These are phyloP conservation scores for Aspergillus bombycis DNA, from an alignment of 2,329 filamentous ascomycete genomes.

Conservation along the genomic window DNA sequence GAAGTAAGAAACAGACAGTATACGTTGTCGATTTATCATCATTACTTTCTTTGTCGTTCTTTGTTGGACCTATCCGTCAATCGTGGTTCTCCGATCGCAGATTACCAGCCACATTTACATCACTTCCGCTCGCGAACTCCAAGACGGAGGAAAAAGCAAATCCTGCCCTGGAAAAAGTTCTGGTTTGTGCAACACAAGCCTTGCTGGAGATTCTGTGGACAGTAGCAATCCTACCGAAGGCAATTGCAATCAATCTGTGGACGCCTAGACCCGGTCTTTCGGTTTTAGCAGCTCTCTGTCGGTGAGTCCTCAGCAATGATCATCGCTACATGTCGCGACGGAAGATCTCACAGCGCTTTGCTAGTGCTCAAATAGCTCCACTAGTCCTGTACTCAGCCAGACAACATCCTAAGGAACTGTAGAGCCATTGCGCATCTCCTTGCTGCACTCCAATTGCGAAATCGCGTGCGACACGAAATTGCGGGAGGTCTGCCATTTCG, in stretches of 20 bases:
- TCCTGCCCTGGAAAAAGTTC: neutral
- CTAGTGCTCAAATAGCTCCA: neutral
- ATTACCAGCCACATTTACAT: neutral
- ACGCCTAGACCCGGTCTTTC: constrained; percentile 4
- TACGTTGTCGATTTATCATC: neutral
- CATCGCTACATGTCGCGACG: neutral
- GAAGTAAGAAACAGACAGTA: neutral
- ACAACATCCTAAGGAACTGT: neutral
- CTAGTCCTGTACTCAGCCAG: neutral
- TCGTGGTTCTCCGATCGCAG: neutral
- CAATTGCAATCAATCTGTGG: neutral
- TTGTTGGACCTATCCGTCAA: neutral
- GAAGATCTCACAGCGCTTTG: neutral
- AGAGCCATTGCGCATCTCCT: neutral
- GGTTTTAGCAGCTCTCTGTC: constrained; percentile 5
- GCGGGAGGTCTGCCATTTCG: neutral
- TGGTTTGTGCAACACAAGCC: neutral
- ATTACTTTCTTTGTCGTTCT: neutral
- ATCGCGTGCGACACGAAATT: neutral
- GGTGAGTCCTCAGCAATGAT: neutral
- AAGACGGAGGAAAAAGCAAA: neutral
- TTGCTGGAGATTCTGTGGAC: neutral
- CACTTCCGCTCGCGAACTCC: neutral
- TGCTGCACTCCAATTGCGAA: neutral
- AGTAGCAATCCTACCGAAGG: neutral